Percentiles rank a stretch among this genome's conserved stretches.
These are phyloP conservation scores for Alternaria ethzedia DNA, from an alignment of 2,329 filamentous ascomycete genomes.

Conservation along the genomic window DNA sequence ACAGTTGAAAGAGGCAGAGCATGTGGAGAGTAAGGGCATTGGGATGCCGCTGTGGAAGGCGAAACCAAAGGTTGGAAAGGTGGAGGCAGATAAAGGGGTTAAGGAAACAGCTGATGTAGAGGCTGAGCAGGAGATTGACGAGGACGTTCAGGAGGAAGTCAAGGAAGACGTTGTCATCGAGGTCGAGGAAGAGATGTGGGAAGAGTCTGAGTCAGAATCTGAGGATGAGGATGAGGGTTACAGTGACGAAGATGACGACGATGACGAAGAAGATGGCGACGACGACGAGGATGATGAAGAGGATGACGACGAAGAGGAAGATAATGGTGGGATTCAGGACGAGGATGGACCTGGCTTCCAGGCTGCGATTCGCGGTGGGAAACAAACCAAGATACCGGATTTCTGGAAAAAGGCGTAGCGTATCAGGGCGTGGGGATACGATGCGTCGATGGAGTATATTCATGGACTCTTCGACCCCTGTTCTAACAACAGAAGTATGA, in stretches of 20 bases:
- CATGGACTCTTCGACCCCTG: too few relatives aligned
- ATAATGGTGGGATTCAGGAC: too few relatives aligned
- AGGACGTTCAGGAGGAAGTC: background rate
- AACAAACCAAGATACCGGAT: background rate
- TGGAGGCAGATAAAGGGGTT: accelerated
- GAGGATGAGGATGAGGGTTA: too few relatives aligned
- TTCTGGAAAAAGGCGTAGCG: background rate
- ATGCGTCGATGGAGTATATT: too few relatives aligned
- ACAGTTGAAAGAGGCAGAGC: background rate
- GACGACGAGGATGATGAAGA: background rate
- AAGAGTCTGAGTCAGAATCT: background rate
- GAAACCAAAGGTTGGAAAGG: background rate
- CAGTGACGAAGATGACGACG: background rate
- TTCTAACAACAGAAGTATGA: too few relatives aligned
- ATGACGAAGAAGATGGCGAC: background rate
- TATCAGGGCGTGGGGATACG: too few relatives aligned
- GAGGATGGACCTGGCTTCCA: background rate
- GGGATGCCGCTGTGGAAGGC: background rate
- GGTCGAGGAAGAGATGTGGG: background rate
- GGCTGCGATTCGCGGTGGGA: background rate
- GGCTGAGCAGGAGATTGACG: background rate
- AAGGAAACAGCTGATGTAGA: background rate
- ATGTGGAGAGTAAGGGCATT: background rate
- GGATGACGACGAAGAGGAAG: background rate
- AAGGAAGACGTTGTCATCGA: background rate